Percentiles rank a stretch among this genome's conserved stretches.
Evolutionary conservation across 208 protist species (phyloP).

Genomic region (Leishmania aethiopica): DNA sequence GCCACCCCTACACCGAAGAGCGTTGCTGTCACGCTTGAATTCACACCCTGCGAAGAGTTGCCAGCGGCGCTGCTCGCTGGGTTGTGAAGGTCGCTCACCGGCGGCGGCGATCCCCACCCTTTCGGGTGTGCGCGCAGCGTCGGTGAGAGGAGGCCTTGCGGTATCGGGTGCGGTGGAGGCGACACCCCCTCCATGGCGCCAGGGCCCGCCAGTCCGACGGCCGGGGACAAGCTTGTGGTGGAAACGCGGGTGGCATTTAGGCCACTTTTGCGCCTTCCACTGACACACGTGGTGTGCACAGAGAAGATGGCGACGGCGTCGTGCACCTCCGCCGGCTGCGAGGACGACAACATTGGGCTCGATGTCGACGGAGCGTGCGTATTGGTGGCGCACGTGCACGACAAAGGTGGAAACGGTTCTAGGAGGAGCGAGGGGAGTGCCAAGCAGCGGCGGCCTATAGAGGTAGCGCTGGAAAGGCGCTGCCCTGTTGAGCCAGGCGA

Average conservation of each 20-base stretch:
- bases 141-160: neutral
- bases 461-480: neutral
- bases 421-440: neutral
- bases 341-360: neutral
- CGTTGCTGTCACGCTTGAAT: neutral
- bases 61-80: neutral
- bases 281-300: no score
- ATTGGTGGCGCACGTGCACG: neutral
- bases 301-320: neutral
- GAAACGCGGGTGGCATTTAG: neutral
- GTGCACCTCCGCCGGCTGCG: neutral
- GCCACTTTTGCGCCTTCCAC: neutral
- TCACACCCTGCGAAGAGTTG: neutral
- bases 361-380: neutral
- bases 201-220: neutral
- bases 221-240: neutral
- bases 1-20: neutral
- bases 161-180: neutral
- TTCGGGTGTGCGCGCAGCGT: slow-evolving; percentile 1
- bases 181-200: neutral
- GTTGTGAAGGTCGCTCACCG: neutral
- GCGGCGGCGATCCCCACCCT: neutral
- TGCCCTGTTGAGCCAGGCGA: neutral
- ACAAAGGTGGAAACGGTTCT: neutral
- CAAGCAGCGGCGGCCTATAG: neutral